Evolutionary conservation across 805 yeast genomes (phyloP), one percentile per base, ranked within the genome.

Genomic region (Candida easanensis): DNA sequence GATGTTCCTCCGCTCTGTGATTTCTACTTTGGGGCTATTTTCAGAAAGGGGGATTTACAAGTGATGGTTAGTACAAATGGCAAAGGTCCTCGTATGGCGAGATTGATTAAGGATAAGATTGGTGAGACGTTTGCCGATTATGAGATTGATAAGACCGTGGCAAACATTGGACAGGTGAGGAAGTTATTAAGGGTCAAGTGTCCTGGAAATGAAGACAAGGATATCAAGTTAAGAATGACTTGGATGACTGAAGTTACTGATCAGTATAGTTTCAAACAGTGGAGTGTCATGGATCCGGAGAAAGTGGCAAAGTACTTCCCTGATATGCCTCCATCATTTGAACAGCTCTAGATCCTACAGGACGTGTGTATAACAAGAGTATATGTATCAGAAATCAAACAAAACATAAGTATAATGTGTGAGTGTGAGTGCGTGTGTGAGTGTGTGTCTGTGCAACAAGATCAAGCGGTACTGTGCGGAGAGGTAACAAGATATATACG

Each of bases 21-120:
- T 62, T 87, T 85, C 62, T 87, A 85, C 65, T 87, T 87, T 61
- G 96, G 95, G 1, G 77, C 90, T 19, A 80, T 83, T 67, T 80
- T 77, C 60, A 73, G 85, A 55, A 77, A 76, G 50, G 93, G 90
- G 14, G 77, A 80, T 14, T 65, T 87, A 38, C 93, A 86, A 58
- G 73, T 87, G 30, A 82, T 87, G 90, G 83, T 87, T 13, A 79
- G 88, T 31, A 85, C 95, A 11, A 86, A 85, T 60, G 95, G 95
- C 4, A 77, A 80, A 53, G 82, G 90, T 2, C 96, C 96, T 1
- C 64, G 93, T 41, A 72, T 87, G 53, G 82, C 88, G 39, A 73
- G 77, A 45, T 65, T 77, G 30, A 81, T 87, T 42, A 75, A 82
- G 18, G 71, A 74, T 42, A 74, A 75, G 50, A 65, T 87, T 30